Evolutionary conservation across 169 alveolate species (phyloP), one percentile per base, ranked within the genome.

Genomic region (Theileria orientalis): DNA sequence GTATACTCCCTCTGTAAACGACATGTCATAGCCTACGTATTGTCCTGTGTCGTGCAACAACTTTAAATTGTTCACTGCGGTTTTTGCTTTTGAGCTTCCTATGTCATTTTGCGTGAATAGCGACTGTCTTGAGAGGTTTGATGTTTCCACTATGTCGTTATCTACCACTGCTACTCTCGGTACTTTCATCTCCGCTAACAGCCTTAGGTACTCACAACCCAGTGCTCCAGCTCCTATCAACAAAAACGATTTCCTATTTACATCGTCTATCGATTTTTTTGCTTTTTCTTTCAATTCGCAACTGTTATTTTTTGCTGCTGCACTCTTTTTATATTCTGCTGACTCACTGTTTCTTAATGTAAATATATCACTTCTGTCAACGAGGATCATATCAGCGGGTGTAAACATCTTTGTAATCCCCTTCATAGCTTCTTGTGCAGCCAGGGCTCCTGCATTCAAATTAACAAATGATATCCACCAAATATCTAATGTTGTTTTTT

Each of bases 191-290:
- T 67, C 67, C 7, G 74, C 74, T 33, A 82, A 1, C 54, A 82
- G 37, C 29, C 54, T 73, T 13, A 82, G 69, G 29, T 73, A 73
- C 13, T 82, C 89, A 30, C 89, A 82, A 1, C 89, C 89, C 41
- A 82, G 40, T 21, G 89, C 89, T 35, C 89, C 89, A 13, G 82
- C 77, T 9, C 89, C 89, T 14, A 82, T 76, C 40, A 82, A n/a
- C n/a, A 82, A 67, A 57, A 68, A 79, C 3, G 52, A 70, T n/a
- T 46, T 33, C 5, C 33, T 40, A 1, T n/a, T 25, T 11, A 68
- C 64, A 13, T 35, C 47, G 8, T 62, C 33, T 2, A 71, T 16
- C 47, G 62, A 68, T 9, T 37, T 60, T n/a, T n/a, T n/a, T n/a
- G n/a, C n/a, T n/a, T n/a, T n/a, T n/a, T n/a, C n/a, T n/a, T n/a